Evolutionary conservation across 192 early-diverging fungal species (phyloP).

Genomic region (Coemansia sp.): DNA sequence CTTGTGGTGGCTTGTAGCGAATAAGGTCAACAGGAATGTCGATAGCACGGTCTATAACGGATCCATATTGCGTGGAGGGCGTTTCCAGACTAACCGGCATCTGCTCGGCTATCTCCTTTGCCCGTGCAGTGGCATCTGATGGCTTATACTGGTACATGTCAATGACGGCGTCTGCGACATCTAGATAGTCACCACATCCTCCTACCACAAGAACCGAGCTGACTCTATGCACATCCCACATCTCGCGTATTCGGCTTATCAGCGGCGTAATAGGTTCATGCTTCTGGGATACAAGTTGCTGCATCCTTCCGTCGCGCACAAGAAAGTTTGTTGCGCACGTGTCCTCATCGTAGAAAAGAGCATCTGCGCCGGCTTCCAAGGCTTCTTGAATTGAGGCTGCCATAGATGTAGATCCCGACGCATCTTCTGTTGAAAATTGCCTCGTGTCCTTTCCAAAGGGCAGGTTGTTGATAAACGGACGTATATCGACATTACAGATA

Average conservation of each 20-base stretch:
- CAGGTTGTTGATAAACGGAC: constrained; percentile 58
- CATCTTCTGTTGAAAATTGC: constrained; percentile 53
- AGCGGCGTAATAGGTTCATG: constrained; percentile 64
- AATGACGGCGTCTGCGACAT: constrained; percentile 57
- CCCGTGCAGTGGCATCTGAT: constrained; percentile 41
- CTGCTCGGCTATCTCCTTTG: constrained; percentile 31
- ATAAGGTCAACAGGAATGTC: constrained; percentile 18
- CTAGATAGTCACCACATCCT: constrained; percentile 62
- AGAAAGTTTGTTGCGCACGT: constrained; percentile 66
- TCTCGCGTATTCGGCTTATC: constrained; percentile 50
- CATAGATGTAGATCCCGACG: constrained; percentile 61
- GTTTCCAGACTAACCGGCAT: constrained; percentile 32
- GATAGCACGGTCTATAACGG: constrained; percentile 13
- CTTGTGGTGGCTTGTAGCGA: constrained; percentile 33
- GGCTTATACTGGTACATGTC: constrained; percentile 53
- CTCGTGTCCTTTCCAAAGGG: constrained; percentile 52
- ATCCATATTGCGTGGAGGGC: constrained; percentile 20
- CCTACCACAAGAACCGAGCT: constrained; percentile 58
- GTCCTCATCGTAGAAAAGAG: constrained; percentile 60
- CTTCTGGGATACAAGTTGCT: constrained; percentile 45
- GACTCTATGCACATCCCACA: constrained; percentile 37
- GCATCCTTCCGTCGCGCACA: constrained; percentile 61
- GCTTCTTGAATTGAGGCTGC: constrained; percentile 61
- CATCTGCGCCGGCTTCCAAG: constrained; percentile 44
- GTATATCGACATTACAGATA: constrained; percentile 51